These are phyloP conservation scores for Saccharomyces kudriavzevii DNA, from an alignment of 805 yeast species.

Conservation along the genomic window DNA sequence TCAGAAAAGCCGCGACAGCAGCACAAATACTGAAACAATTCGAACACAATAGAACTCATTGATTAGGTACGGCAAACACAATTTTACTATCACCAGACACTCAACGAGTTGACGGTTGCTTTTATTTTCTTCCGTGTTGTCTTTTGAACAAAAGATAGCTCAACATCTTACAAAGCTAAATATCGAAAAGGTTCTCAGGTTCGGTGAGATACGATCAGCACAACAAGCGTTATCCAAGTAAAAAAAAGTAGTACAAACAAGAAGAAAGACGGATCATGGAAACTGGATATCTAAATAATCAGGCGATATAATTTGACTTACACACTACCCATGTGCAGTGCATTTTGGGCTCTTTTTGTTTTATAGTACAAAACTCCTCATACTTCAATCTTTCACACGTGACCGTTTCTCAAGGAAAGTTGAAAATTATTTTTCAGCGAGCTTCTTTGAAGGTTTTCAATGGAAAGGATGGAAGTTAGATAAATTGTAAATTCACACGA, in stretches of 20 bases:
- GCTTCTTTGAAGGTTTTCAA: not conserved
- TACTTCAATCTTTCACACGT: not conserved
- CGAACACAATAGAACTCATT: not conserved
- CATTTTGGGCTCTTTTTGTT: not conserved
- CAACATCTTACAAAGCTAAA: not conserved
- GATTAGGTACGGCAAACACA: no score
- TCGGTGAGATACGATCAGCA: not conserved
- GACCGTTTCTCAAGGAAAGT: not conserved
- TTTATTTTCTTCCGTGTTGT: not conserved
- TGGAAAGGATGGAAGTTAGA: not conserved
- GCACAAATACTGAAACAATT: slow-evolving; percentile 11
- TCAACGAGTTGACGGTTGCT: not conserved
- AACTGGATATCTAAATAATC: not conserved
- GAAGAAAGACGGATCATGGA: not conserved
- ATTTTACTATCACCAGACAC: not conserved
- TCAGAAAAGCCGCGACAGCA: slow-evolving; percentile 39
- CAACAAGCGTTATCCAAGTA: not conserved
- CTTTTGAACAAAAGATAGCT: not conserved
- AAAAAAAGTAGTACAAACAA: not conserved
- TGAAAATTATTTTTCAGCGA: not conserved
- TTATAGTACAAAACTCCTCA: not conserved
- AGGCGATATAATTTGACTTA: not conserved
- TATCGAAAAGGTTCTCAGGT: not conserved
- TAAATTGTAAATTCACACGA: not conserved
- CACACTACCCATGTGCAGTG: not conserved